A percentile compares a stretch with the other conserved stretches of the same genome.
phyloP scores from a whole-genome alignment of 2,329 filamentous ascomycete species.

The Phialophora chinensis region DNA sequence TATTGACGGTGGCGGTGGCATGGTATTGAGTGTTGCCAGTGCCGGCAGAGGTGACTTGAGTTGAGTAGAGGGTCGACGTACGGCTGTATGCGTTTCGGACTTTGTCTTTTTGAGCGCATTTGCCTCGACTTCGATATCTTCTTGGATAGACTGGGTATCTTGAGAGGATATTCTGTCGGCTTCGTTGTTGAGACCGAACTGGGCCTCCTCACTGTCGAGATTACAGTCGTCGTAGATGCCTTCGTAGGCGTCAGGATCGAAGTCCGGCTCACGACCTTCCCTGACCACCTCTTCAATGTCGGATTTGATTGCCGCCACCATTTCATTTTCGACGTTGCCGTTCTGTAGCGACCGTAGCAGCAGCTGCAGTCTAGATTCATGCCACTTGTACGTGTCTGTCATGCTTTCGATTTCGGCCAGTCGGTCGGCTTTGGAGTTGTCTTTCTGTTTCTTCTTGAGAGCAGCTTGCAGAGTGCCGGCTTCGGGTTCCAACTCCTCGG shows the following conservation, averaged over 20 bases:
- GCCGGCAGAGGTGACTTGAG: constrained; percentile 89
- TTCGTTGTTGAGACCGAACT: constrained; percentile 79
- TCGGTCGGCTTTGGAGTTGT: constrained; percentile 80
- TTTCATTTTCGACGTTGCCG: constrained; percentile 82
- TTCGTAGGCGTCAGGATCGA: constrained; percentile 79
- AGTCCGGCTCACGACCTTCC: constrained; percentile 86
- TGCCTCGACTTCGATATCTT: constrained; percentile 65
- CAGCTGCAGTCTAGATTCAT: constrained; percentile 89
- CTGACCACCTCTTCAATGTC: constrained; percentile 94
- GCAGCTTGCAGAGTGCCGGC: constrained; percentile 83
- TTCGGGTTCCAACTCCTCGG: constrained; percentile 86
- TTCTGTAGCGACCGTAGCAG: constrained; percentile 91
- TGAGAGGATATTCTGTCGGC: constrained; percentile 92
- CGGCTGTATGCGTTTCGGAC: constrained; percentile 61
- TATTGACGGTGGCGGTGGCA: constrained; percentile 46
- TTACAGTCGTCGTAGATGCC: constrained; percentile 93
- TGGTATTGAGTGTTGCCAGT: constrained; percentile 82
- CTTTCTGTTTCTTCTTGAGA: constrained; percentile 94
- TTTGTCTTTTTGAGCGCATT: constrained; percentile 63
- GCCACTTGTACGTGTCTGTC: constrained; percentile 95
- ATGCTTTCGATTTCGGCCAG: constrained; percentile 82
- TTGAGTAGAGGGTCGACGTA: constrained; percentile 81
- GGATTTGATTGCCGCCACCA: constrained; percentile 88
- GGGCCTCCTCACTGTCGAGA: constrained; percentile 88
- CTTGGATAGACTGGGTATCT: constrained; percentile 89